phyloP scores from a whole-genome alignment of 768 basidiomycete species.

The Boletus subcaerulescens region DNA sequence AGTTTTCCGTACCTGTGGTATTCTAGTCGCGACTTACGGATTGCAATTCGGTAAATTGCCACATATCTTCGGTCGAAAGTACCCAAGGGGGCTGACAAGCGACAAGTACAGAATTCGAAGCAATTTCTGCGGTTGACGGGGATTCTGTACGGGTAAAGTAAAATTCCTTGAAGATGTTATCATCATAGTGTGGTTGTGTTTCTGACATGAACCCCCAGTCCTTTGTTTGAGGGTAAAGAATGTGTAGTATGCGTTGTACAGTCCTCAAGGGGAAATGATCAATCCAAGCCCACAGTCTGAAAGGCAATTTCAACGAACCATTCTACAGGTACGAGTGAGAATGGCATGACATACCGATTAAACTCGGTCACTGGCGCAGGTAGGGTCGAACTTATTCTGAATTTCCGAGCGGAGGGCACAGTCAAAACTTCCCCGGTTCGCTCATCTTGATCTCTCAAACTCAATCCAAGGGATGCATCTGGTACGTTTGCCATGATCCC shows the following conservation, averaged over 20 bases:
- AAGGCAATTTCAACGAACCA: background rate
- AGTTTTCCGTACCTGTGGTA: background rate
- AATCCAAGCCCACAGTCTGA: slow-evolving; percentile 31
- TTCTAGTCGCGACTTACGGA: slow-evolving; percentile 18
- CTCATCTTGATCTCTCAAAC: slow-evolving; percentile 24
- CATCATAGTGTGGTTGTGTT: slow-evolving; percentile 33
- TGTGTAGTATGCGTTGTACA: slow-evolving; percentile 39
- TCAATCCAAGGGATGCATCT: slow-evolving; percentile 24
- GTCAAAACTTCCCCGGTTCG: slow-evolving; percentile 29
- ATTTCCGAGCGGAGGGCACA: slow-evolving; percentile 31
- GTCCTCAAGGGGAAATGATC: slow-evolving; percentile 34
- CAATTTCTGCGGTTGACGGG: slow-evolving; percentile 24
- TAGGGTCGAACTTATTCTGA: slow-evolving; percentile 22
- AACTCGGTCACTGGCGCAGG: slow-evolving; percentile 33
- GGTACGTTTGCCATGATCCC: slow-evolving; percentile 31
- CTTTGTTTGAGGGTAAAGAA: slow-evolving; percentile 40
- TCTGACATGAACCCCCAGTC: slow-evolving; percentile 44
- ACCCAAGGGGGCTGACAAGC: slow-evolving; percentile 64
- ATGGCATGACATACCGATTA: slow-evolving; percentile 22
- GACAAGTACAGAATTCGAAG: slow-evolving; percentile 41
- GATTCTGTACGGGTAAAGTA: slow-evolving; percentile 37
- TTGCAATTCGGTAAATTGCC: slow-evolving; percentile 46
- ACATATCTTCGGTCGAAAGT: slow-evolving; percentile 50
- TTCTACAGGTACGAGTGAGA: background rate
- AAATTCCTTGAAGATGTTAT: slow-evolving; percentile 43